phyloP scores from a whole-genome alignment of 345 rosid species.

The Clarkia xantiana region DNA sequence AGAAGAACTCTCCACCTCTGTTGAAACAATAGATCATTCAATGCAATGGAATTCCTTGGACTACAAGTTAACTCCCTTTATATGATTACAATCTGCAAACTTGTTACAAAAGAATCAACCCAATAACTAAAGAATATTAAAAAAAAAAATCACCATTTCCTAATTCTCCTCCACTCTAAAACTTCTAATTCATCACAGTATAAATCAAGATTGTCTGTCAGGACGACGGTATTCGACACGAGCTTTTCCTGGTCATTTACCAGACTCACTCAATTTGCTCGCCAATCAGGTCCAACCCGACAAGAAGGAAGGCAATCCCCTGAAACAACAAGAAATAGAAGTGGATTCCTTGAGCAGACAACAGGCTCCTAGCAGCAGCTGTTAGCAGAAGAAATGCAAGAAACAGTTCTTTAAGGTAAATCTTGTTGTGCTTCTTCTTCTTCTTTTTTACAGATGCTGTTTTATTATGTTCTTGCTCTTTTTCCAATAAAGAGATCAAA shows the following conservation, averaged over 20 bases:
- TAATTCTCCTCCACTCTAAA: too few species aligned
- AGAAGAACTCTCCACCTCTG: too few species aligned
- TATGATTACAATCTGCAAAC: conserved; percentile 1
- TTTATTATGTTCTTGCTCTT: conserved; percentile 13
- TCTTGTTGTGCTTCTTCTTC: conserved; percentile 51
- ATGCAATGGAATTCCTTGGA: too few species aligned
- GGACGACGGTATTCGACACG: too few species aligned
- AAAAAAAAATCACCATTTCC: too few species aligned
- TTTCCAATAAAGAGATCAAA: conserved; percentile 20
- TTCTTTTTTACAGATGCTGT: conserved; percentile 13
- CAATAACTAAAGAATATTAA: conserved; percentile 31
- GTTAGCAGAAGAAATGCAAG: conserved; percentile 75
- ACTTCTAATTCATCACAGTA: too few species aligned
- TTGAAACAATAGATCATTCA: too few species aligned
- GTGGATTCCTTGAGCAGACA: conserved; percentile 95
- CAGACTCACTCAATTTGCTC: conserved; percentile 63
- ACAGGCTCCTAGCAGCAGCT: conserved; percentile 74
- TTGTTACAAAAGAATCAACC: conserved; percentile 35
- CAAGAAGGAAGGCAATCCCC: conserved; percentile 82
- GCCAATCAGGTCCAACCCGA: conserved; percentile 88
- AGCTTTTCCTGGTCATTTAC: too few species aligned
- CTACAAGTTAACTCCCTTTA: conserved; percentile 1
- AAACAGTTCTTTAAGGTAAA: conserved; percentile 70
- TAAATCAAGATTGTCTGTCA: too few species aligned
- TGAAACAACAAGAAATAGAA: conserved; percentile 96